Conservation (phyloP, 257 asterid genomes). For the Solanum etuberosum region DNA sequence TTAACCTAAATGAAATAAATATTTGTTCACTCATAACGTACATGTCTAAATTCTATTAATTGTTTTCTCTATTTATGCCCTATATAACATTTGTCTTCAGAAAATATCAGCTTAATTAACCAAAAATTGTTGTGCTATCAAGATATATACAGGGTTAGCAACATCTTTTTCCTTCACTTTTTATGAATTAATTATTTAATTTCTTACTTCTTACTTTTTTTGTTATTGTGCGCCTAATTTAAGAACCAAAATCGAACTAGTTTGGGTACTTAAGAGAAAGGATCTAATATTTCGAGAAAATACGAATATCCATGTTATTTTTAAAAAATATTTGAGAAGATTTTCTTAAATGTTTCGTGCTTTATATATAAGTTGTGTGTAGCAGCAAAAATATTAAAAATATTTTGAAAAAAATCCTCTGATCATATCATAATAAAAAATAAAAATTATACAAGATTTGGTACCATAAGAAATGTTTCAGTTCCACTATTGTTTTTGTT, state of each 20-base stretch:
- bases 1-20: background rate
- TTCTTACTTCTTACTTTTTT: background rate
- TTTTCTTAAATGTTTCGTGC: background rate
- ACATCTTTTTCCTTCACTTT: background rate
- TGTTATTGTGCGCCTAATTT: background rate
- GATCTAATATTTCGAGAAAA: background rate
- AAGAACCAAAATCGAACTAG: background rate
- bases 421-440: too few relatives aligned
- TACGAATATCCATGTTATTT: too few relatives aligned
- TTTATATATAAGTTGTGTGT: background rate
- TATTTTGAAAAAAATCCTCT: fast-evolving
- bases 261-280: background rate
- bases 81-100: background rate
- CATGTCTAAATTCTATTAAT: background rate
- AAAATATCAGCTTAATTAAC: background rate
- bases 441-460: background rate
- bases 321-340: too few relatives aligned
- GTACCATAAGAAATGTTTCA: background rate
- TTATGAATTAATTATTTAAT: background rate
- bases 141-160: background rate
- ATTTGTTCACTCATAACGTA: background rate
- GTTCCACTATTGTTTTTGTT: background rate
- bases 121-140: background rate
- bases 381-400: too few relatives aligned
- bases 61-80: background rate